phyloP scores from a whole-genome alignment of 2,329 filamentous ascomycete genomes.

The Aspergillus novofumigatus region DNA sequence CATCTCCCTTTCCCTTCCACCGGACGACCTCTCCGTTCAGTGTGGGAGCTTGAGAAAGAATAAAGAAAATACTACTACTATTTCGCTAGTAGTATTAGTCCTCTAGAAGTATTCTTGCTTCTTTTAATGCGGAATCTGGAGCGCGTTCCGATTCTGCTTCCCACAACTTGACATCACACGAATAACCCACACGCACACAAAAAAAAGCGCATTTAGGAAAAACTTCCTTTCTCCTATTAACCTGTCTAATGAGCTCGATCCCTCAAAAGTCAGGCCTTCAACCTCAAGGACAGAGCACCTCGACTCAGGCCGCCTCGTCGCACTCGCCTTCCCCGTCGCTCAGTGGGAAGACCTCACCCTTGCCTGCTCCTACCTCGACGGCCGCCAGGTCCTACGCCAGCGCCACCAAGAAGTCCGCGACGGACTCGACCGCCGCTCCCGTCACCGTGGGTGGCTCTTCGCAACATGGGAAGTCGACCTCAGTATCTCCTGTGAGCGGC shows the following conservation, averaged over 20 bases:
- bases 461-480: constrained; percentile 57
- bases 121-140: constrained; percentile 20
- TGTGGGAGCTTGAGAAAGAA: constrained; percentile 2
- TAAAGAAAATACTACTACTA: neutral
- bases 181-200: neutral
- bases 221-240: constrained; percentile 14
- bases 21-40: constrained; percentile 1
- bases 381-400: constrained; percentile 59
- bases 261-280: constrained; percentile 46
- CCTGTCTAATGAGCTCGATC: constrained; percentile 60
- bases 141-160: constrained; percentile 14
- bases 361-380: constrained; percentile 50
- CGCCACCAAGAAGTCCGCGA: constrained; percentile 57
- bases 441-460: constrained; percentile 51
- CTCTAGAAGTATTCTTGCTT: constrained; percentile 11
- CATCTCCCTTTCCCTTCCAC: constrained; percentile 3
- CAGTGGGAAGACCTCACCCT: constrained; percentile 49
- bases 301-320: constrained; percentile 46
- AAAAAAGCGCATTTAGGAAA: constrained; percentile 4
- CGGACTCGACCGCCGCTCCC: constrained; percentile 48
- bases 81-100: constrained; percentile 16
- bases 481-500: constrained; percentile 80
- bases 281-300: constrained; percentile 47
- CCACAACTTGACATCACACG: constrained; percentile 17
- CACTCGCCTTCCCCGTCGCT: constrained; percentile 45